Evolutionary conservation across 1,139 yeast genomes (phyloP), one percentile per base, ranked within the genome.

Genomic region (Fermentozyma sake): DNA sequence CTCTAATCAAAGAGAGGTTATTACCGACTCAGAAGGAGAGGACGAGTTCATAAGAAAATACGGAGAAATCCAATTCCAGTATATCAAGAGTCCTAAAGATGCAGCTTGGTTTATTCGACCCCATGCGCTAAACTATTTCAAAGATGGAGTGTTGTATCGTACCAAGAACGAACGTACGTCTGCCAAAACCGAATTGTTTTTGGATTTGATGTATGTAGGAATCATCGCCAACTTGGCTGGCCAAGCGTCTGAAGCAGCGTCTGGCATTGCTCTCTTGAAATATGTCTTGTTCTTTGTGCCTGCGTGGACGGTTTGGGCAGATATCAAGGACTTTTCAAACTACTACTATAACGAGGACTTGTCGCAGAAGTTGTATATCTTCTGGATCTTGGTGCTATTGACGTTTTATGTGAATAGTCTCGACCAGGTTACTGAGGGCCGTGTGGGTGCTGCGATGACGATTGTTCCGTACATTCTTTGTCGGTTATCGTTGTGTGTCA

Each of bases 181-280:
- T 5, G 61, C 70, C 1, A 67, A 66, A 28, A 61, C 72, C 10
- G 84, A 78, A 42, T 61, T 78, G 49, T 78, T 78, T 39, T 51
- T 77, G 27, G 84, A 78, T 48, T 63, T 78, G 52, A 55, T 76
- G 42, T 77, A 77, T 41, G 84, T 77, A 37, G 84, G 82, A 3
- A 71, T 78, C 29, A 73, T 76, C 18, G 75, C 82, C 18, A 74
- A 74, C 35, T 54, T 77, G 31, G 83, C 84, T 0, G 64, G 73
- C 2, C 54, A 52, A 24, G 81, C 80, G 0, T 61, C 72, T 9
- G 73, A 68, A 32, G 48, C 64, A 13, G 77, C 79, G 12, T 50
- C 65, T 20, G 77, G 78, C 19, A 48, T 46, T 3, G 56, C 76
- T 0, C 50, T 76, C 14, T 50, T 72, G 24, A 63, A 66, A 39